These are phyloP conservation scores for Blastobotrys buckinghamii DNA, from an alignment of 1,139 yeast species.

Conservation along the genomic window DNA sequence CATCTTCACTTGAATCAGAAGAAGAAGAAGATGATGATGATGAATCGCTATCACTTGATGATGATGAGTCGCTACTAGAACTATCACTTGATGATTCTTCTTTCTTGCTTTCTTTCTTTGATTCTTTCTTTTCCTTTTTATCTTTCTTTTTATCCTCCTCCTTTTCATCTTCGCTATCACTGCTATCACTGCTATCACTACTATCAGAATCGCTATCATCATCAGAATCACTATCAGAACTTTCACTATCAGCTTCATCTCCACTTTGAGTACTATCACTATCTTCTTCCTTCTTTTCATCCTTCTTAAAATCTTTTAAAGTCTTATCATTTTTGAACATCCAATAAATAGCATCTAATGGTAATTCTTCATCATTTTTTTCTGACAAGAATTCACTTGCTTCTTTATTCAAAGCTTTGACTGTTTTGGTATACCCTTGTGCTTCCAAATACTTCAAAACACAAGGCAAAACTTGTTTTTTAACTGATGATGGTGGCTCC, in stretches of 20 bases:
- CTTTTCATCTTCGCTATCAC: not conserved
- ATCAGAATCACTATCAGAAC: conserved; percentile 13
- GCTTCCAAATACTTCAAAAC: conserved; percentile 24
- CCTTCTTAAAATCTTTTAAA: conserved; percentile 20
- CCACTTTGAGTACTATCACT: conserved; percentile 22
- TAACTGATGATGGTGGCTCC: conserved; percentile 8
- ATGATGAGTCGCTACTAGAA: no score
- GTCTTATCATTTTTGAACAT: conserved; percentile 23
- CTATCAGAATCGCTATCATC: not conserved
- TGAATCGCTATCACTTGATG: no score
- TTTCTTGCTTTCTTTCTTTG: not conserved
- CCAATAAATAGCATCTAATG: conserved; percentile 23
- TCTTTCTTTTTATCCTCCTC: not conserved
- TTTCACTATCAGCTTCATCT: conserved; percentile 15
- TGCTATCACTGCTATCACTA: no score
- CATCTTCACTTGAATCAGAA: conserved; percentile 19
- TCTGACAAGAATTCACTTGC: conserved; percentile 11
- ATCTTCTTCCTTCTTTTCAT: conserved; percentile 18
- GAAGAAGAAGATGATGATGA: conserved; percentile 16
- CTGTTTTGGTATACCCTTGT: conserved; percentile 25
- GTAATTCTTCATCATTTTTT: conserved; percentile 15
- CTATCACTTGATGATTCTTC: not conserved
- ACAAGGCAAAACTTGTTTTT: conserved; percentile 22
- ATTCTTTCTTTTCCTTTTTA: not conserved
- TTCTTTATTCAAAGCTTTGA: conserved; percentile 24